Base-by-base conservation (phyloP, 257 asterid genomes). In the Penstemon barbatus region DNA sequence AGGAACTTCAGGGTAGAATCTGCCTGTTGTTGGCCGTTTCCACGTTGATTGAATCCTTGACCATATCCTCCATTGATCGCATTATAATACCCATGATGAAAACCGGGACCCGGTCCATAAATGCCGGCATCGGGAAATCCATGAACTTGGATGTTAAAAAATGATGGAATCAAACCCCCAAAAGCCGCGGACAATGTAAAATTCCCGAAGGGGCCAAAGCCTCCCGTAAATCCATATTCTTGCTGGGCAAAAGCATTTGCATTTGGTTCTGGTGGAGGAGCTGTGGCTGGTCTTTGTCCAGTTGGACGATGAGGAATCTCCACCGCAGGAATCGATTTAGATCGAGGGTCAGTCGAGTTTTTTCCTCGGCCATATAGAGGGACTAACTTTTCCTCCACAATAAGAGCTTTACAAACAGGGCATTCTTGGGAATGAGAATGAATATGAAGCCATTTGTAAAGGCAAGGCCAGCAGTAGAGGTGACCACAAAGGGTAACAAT, bases 1-100 rank as follows among this genome's bases (percentile, higher is more conserved):
- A 87, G 87, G 50, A 84, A 44, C 87, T 85, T 89, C 75, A 89
- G 62, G 10, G 82, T 73, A 58, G 87, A 80, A 79, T 87, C 93
- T 0, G 90, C 90, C 81, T 85, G 92, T 73, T 85, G 87, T 62
- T 91, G 90, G 70, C 83, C 95, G 75, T 66, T 78, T 52, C 78
- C 77, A 25, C 75, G 87, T 8, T 71, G 85, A 41, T 83, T 80
- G 33, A 76, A 64, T 38, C 77, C 77, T 37, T 80, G 84, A 3
- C 74, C 74, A 33, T 78, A 82, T 12, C 87, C 89, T 10, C 85
- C 72, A 48, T 72, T 71, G 41, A 64, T 65, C 10, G 78, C 42
- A 72, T 51, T 79, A 4, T 86, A 33, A 68, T 78, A 80, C 57
- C 95, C 97, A 6, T 77, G 76, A 2, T 85, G 87, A 63, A 82